Conservation (phyloP, 352 stramenopile genomes). For the Phytophthora colocasiae region DNA sequence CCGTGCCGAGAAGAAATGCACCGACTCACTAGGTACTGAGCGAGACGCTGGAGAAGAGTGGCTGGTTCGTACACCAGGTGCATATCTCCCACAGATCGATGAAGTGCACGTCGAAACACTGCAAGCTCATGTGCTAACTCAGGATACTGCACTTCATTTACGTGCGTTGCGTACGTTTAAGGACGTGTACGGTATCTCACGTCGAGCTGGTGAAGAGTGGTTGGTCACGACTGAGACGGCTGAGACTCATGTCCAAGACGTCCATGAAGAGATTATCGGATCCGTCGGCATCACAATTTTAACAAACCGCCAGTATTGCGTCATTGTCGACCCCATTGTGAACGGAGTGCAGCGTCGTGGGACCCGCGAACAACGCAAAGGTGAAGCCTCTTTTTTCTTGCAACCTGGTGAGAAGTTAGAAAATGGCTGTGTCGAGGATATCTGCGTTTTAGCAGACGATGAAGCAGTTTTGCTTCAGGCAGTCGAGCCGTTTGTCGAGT, state of each 20-base stretch:
- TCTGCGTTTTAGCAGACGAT: slow-evolving; percentile 75
- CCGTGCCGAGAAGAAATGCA: slow-evolving; percentile 83
- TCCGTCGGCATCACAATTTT: slow-evolving; percentile 68
- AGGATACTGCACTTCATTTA: slow-evolving; percentile 70
- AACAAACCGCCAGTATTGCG: slow-evolving; percentile 84
- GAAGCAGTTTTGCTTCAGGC: slow-evolving; percentile 83
- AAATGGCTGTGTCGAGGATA: slow-evolving; percentile 66
- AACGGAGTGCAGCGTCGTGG: slow-evolving; percentile 72
- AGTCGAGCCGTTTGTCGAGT: slow-evolving; percentile 67
- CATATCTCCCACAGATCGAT: slow-evolving; percentile 82
- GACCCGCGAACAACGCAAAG: slow-evolving; percentile 76
- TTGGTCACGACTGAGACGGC: slow-evolving; percentile 74
- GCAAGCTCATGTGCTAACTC: slow-evolving; percentile 69
- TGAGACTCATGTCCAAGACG: slow-evolving; percentile 81
- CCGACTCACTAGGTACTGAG: slow-evolving; percentile 61
- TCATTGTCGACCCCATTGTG: slow-evolving; percentile 79
- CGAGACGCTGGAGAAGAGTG: slow-evolving; percentile 82
- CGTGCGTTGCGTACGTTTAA: slow-evolving; percentile 75
- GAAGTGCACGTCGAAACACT: slow-evolving; percentile 72
- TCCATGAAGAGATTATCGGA: slow-evolving; percentile 76
- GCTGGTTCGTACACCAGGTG: slow-evolving; percentile 74
- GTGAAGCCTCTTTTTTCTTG: slow-evolving; percentile 80
- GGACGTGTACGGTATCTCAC: slow-evolving; percentile 73
- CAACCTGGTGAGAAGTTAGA: slow-evolving; percentile 68
- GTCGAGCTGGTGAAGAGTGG: slow-evolving; percentile 83